Percentiles rank a stretch among this genome's conserved stretches.
phyloP scores from a whole-genome alignment of 306 rosid genomes.

The Casuarina cunninghamiana region DNA sequence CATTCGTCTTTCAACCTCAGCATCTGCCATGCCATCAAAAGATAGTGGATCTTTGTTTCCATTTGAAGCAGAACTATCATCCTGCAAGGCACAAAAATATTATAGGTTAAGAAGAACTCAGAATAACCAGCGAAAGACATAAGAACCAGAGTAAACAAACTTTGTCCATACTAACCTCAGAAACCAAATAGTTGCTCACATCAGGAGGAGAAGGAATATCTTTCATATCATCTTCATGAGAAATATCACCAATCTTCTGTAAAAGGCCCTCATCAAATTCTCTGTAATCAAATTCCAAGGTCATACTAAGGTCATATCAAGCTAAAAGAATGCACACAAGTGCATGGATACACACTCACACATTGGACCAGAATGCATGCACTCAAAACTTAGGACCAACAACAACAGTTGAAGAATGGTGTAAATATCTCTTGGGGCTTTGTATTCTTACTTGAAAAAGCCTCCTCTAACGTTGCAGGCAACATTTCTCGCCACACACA shows the following conservation, averaged over 20 bases:
- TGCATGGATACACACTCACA: background rate
- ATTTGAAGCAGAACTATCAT: conserved; percentile 68
- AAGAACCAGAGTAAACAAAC: background rate
- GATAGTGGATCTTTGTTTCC: conserved; percentile 72
- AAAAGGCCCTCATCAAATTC: conserved; percentile 89
- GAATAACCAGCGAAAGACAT: background rate
- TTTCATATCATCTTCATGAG: conserved; percentile 75
- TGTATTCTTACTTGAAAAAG: conserved; percentile 78
- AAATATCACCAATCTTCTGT: conserved; percentile 73
- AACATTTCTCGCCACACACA: conserved; percentile 96
- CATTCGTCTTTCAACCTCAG: conserved; percentile 80
- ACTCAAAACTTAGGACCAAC: conserved; percentile 27
- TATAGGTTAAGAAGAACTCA: background rate
- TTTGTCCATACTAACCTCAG: conserved; percentile 70
- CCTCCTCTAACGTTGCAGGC: conserved; percentile 99
- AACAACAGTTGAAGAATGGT: background rate
- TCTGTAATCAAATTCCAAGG: conserved; percentile 50
- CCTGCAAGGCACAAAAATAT: conserved; percentile 49
- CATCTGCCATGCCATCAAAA: conserved; percentile 89
- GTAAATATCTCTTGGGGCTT: background rate
- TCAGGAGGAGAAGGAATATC: conserved; percentile 81
- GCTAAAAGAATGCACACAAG: conserved; percentile 23
- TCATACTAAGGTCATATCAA: conserved; percentile 19
- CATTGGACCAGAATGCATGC: conserved; percentile 16
- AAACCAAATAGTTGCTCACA: conserved; percentile 86